Base-by-base conservation (phyloP, 768 basidiomycete genomes). In the Lentinula edodes region DNA sequence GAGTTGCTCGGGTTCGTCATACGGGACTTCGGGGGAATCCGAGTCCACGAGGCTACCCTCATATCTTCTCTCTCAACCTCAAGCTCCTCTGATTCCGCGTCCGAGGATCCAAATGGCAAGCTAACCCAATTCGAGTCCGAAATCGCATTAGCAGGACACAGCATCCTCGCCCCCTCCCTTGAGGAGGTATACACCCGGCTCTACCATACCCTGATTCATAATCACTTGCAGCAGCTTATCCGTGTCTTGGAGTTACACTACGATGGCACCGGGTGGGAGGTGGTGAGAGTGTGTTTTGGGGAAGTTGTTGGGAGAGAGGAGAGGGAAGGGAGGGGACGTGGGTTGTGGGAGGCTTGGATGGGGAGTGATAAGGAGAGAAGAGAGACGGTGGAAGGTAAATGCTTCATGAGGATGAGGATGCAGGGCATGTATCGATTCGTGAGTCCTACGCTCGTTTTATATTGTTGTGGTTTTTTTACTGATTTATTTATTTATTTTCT, bases 121-220 rank as follows among this genome's bases (percentile, higher is more conserved):
- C 3, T 28, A 28, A 28, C 28, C 28, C 28, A 4, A 28, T 28
- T 28, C 28, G 28, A 28, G 28, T 28, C 28, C 28, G 28, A 28
- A 28, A 28, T 28, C 12, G 74, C 80, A 52, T 66, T 82, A 3
- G 80, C 74, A 60, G 79, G 80, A 3, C 80, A 82, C 66, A 78
- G 80, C 28, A 81, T 84, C 61, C 75, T 82, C 35, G 80, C 81
- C 8, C 66, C 74, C 2, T 79, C 79, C 39, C 69, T 83, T 39
- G 81, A 84, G 52, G 83, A 83, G 38, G 83, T 84, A 43, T 83
- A 84, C 64, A 79, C 75, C 41, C 75, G 80, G 57, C 80, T 83
- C 77, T 84, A 84, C 64, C 83, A 85, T 72, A 80, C 83, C 2
- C 73, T 82, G 62, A 76, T 85, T 57, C 82, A 84, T 70, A 85